Evolutionary conservation across 108 stramenopile genomes (phyloP).

Genomic region (Cyclotella baltica): DNA sequence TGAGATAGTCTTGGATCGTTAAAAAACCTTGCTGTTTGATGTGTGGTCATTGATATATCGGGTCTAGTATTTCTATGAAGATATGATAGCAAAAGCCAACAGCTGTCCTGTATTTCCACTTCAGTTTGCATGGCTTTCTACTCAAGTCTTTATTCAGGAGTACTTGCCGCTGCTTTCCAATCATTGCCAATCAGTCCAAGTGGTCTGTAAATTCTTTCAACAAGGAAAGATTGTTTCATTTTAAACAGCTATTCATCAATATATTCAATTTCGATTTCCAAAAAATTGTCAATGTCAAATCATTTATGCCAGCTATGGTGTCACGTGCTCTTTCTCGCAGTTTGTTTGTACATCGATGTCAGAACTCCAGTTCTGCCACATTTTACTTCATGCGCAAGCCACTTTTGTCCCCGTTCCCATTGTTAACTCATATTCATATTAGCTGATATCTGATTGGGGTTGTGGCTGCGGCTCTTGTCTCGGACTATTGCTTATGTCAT

Average conservation of each 20-base stretch:
- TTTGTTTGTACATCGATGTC: too few relatives aligned
- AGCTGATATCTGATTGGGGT: too few relatives aligned
- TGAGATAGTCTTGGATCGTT: slow-evolving; percentile 46
- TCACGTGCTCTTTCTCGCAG: too few relatives aligned
- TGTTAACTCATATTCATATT: too few relatives aligned
- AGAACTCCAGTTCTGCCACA: too few relatives aligned
- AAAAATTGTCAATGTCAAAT: slow-evolving; percentile 64
- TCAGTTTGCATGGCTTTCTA: not conserved
- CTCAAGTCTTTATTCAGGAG: slow-evolving; percentile 11
- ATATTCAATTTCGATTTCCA: slow-evolving; percentile 49
- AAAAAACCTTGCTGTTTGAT: slow-evolving; percentile 54
- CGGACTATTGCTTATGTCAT: too few relatives aligned
- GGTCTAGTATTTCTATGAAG: slow-evolving; percentile 50
- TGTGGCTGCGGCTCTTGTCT: too few relatives aligned
- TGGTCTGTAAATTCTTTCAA: slow-evolving; percentile 40
- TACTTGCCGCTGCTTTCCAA: not conserved
- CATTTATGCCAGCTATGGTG: too few relatives aligned
- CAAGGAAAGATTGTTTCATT: slow-evolving; percentile 54
- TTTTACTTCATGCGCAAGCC: too few relatives aligned
- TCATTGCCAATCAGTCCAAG: slow-evolving; percentile 18
- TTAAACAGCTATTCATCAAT: slow-evolving; percentile 44
- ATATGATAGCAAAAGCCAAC: slow-evolving; percentile 65
- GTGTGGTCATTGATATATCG: slow-evolving; percentile 56
- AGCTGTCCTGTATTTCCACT: too few relatives aligned
- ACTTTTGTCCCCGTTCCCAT: too few relatives aligned